Evolutionary conservation across 345 rosid genomes (phyloP).

Genomic region (Brassica juncea): DNA sequence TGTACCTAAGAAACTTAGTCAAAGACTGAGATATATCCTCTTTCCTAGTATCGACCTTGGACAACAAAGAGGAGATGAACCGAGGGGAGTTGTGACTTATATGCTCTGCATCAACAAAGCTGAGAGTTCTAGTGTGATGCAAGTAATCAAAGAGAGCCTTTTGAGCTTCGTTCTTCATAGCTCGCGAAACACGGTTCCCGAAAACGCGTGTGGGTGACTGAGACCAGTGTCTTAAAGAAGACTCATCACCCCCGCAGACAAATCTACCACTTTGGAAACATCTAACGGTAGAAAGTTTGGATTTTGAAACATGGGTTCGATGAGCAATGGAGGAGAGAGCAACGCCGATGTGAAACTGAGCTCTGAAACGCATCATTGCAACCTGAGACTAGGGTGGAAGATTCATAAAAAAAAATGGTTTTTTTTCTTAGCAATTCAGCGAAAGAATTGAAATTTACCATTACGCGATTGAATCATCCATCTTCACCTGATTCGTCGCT

Average conservation of each 20-base stretch:
- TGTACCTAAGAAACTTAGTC: conserved; percentile 58
- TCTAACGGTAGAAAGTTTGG: conserved; percentile 32
- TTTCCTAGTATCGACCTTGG: conserved; percentile 37
- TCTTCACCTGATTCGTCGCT: conserved; percentile 7
- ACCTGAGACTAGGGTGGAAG: conserved; percentile 1
- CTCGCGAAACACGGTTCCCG: conserved; percentile 28
- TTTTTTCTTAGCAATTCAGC: neutral
- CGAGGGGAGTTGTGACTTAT: conserved; percentile 67
- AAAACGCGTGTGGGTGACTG: conserved; percentile 35
- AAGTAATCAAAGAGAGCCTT: conserved; percentile 72
- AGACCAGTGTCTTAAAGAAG: conserved; percentile 36
- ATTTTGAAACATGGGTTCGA: conserved; percentile 31
- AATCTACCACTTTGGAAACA: conserved; percentile 40
- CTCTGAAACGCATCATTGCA: conserved; percentile 17
- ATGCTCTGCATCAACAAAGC: conserved; percentile 63
- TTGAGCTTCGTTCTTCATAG: conserved; percentile 52
- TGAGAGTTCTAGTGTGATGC: conserved; percentile 59
- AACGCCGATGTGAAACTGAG: conserved; percentile 30
- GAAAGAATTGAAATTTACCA: conserved; percentile 22
- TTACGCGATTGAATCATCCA: conserved; percentile 14
- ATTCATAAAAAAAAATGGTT: conserved; percentile 5
- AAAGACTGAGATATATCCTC: conserved; percentile 44
- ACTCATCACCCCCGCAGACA: conserved; percentile 22
- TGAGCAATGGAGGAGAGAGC: conserved; percentile 34
- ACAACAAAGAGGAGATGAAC: conserved; percentile 47